Evolutionary conservation across 345 rosid species (phyloP).

Genomic region (Bruguiera parviflora): DNA sequence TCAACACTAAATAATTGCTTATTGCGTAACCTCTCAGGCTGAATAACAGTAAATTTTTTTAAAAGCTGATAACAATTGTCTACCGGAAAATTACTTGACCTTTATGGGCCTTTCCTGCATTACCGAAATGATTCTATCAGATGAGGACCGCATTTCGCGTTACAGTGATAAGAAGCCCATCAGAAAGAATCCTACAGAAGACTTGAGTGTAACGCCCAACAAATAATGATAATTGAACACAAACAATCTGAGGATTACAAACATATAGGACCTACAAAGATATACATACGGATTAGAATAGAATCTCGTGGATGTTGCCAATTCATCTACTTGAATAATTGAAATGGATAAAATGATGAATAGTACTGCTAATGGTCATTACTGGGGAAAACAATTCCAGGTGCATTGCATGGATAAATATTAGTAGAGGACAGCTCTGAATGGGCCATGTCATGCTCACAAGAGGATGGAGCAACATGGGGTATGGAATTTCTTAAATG

Average conservation of each 20-base stretch:
- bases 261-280: conserved; percentile 25
- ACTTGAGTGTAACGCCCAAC: neutral
- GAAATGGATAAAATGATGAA: conserved; percentile 13
- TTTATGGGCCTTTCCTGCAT: neutral
- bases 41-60: neutral
- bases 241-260: conserved; percentile 18
- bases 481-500: conserved; percentile 23
- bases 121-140: conserved; percentile 6
- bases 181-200: conserved; percentile 10
- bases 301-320: conserved; percentile 39
- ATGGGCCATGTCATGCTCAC: conserved; percentile 47
- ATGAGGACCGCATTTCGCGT: conserved; percentile 5
- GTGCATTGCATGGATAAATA: conserved; percentile 39
- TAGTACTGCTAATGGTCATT: neutral
- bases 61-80: neutral
- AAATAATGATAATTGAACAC: conserved; percentile 17
- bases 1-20: conserved; percentile 11
- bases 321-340: conserved; percentile 33
- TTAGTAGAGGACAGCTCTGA: conserved; percentile 33
- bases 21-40: conserved; percentile 17
- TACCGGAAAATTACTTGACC: neutral
- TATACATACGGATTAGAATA: conserved; percentile 10
- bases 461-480: conserved; percentile 36
- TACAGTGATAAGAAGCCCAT: conserved; percentile 13
- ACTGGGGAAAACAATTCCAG: conserved; percentile 1